Evolutionary conservation across 108 stramenopile species (phyloP).

Genomic region (Schizochytrium sp.): DNA sequence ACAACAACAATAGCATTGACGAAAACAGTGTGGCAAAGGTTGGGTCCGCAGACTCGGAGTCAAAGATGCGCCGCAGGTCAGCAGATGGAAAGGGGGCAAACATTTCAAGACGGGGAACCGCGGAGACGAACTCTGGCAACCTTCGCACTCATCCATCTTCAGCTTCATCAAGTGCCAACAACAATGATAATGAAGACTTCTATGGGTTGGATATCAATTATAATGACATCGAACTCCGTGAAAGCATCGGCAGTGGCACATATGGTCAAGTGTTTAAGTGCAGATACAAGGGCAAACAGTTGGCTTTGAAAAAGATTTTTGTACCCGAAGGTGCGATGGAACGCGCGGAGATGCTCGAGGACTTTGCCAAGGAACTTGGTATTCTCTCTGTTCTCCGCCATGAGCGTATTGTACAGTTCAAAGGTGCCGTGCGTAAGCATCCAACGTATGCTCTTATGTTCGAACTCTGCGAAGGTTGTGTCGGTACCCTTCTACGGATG

Average conservation of each 20-base stretch:
- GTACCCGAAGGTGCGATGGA: slow-evolving; percentile 55
- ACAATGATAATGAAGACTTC: slow-evolving; percentile 16
- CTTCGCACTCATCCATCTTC: slow-evolving; percentile 7
- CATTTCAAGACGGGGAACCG: background rate
- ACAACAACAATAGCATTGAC: background rate
- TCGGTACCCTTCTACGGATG: slow-evolving; percentile 41
- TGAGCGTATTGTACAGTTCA: slow-evolving; percentile 28
- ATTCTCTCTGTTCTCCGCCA: slow-evolving; percentile 60
- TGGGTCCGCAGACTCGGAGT: background rate
- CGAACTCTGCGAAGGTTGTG: slow-evolving; percentile 60
- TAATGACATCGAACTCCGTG: slow-evolving; percentile 53
- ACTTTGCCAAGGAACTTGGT: slow-evolving; percentile 55
- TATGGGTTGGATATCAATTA: slow-evolving; percentile 59
- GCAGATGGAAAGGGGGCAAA: background rate
- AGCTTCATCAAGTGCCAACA: slow-evolving; percentile 7
- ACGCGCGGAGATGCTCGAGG: slow-evolving; percentile 59
- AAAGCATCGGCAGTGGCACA: slow-evolving; percentile 57
- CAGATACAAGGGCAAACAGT: slow-evolving; percentile 49
- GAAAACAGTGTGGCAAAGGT: background rate
- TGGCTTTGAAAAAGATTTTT: slow-evolving; percentile 58
- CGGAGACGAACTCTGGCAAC: background rate
- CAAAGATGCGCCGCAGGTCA: background rate
- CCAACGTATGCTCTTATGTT: slow-evolving; percentile 52
- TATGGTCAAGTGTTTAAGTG: slow-evolving; percentile 58
- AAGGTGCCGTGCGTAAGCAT: slow-evolving; percentile 52